These are phyloP conservation scores for Sporobolomyces phaffii DNA, from an alignment of 768 basidiomycete genomes.

Conservation along the genomic window DNA sequence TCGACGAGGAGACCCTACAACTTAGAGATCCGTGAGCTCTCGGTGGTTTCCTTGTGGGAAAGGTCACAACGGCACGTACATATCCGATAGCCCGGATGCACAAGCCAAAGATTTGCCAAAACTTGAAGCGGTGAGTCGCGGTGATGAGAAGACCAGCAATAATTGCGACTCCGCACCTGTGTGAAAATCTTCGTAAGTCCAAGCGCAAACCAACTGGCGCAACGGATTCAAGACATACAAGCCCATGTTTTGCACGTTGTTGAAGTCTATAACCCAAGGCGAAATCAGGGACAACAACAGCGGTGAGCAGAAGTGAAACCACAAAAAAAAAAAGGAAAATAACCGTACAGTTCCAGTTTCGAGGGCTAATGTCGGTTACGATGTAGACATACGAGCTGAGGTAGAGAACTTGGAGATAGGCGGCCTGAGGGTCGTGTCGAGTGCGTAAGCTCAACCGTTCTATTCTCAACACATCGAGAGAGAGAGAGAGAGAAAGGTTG, in stretches of 20 bases:
- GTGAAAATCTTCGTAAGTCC: no score
- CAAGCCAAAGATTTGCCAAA: conserved; percentile 42
- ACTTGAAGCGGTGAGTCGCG: conserved; percentile 47
- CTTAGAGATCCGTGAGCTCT: no score
- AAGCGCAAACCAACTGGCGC: no score
- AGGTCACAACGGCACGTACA: no score
- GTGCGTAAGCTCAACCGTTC: no score
- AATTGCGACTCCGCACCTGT: conserved; percentile 44
- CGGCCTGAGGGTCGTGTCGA: no score
- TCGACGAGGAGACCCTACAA: conserved; percentile 36
- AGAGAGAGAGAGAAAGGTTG: neutral
- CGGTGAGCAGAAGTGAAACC: no score
- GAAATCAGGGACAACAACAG: no score
- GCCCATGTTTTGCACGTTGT: conserved; percentile 26
- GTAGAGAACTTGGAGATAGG: conserved; percentile 23
- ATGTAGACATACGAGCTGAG: conserved; percentile 26
- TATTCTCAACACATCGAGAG: no score
- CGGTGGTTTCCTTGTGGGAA: no score
- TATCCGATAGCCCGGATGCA: conserved; percentile 41
- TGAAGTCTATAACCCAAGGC: conserved; percentile 4
- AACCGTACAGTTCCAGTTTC: conserved; percentile 24
- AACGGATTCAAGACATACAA: conserved; percentile 12
- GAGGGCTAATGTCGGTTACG: conserved; percentile 7
- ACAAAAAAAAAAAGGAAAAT: no score
- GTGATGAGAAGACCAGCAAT: conserved; percentile 43